Base-by-base conservation (phyloP, 768 basidiomycete species). In the Xerocomus potaroensis region DNA sequence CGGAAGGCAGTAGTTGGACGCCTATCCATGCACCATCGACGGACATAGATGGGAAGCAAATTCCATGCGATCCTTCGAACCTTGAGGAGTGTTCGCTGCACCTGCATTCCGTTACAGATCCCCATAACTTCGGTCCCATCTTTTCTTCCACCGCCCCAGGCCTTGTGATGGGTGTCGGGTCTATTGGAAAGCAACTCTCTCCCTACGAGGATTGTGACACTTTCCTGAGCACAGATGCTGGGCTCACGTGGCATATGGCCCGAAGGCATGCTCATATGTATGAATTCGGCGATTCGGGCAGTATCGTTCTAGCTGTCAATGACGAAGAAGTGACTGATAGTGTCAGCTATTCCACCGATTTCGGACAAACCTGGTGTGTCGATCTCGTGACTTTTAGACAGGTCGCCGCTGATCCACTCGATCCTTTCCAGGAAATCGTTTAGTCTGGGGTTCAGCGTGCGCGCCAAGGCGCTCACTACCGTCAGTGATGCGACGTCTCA, bases 131-230 rank as follows among this genome's bases (percentile, higher is more conserved):
- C 58, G 95, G 96, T 0, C 84, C 90, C 15, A 77, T 97, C 24
- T 98, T 98, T 69, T 95, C 92, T 2, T 93, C 92, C 0, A 85
- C 91, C 5, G 95, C 94, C 0, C 95, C 95, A 0, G 95, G 96
- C 0, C 78, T 91, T 49, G 85, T 91, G 23, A 95, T 99, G 89
- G 95, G 89, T n/a, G 92, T 98, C 2, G 96, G 96, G 6, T 87
- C 82, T 0, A 77, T 96, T 29, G 93, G 95, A 2, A 68, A 75
- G 18, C 64, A 69, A 11, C 71, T 97, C 8, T 62, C 71, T 15
- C 70, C 80, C 0, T 97, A 97, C 57, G 81, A 87, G 34, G 84
- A 96, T 30, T 84, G 88, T 58, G 91, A 96, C 58, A 97, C 95
- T 0, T 99, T 96, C 73, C 64, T 98, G 49, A 94, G 91, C 55